phyloP scores from a whole-genome alignment of 345 rosid species.

The Noccaea bulbosa region DNA sequence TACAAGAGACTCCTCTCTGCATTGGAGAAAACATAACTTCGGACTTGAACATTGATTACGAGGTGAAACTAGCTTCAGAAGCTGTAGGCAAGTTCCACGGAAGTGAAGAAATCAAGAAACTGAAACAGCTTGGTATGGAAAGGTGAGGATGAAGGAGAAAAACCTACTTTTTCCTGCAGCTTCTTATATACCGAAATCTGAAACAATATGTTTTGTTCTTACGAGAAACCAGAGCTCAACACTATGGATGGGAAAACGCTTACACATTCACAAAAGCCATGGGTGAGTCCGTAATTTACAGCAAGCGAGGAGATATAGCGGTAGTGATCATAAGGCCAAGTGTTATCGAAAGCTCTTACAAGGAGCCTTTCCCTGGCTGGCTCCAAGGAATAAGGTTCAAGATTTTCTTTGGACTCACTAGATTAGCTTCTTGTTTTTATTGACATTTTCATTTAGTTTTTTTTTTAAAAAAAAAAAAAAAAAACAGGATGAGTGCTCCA shows the following conservation, averaged over 20 bases:
- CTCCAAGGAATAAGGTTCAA: conserved; percentile 60
- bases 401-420: background rate
- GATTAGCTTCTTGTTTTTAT: background rate
- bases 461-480: too few relatives aligned
- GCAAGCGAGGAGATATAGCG: conserved; percentile 54
- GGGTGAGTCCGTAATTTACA: conserved; percentile 68
- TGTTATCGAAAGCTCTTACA: conserved; percentile 68
- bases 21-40: conserved; percentile 32
- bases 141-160: conserved; percentile 40
- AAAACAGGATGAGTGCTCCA: conserved; percentile 47
- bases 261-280: conserved; percentile 93
- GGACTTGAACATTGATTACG: conserved; percentile 45
- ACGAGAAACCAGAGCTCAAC: conserved; percentile 41
- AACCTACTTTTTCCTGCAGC: background rate
- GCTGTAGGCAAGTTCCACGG: conserved; percentile 23
- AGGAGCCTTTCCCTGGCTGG: conserved; percentile 97
- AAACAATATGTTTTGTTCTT: background rate
- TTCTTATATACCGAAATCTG: background rate
- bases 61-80: conserved; percentile 47
- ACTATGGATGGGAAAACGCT: conserved; percentile 91
- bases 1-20: conserved; percentile 40
- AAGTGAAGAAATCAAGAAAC: conserved; percentile 31
- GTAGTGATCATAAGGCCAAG: conserved; percentile 72
- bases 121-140: conserved; percentile 46
- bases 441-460: background rate